Percentiles rank a stretch among this genome's conserved stretches.
Conservation (phyloP, 140 eudicot genomes). For the Eryngium alpinum region DNA sequence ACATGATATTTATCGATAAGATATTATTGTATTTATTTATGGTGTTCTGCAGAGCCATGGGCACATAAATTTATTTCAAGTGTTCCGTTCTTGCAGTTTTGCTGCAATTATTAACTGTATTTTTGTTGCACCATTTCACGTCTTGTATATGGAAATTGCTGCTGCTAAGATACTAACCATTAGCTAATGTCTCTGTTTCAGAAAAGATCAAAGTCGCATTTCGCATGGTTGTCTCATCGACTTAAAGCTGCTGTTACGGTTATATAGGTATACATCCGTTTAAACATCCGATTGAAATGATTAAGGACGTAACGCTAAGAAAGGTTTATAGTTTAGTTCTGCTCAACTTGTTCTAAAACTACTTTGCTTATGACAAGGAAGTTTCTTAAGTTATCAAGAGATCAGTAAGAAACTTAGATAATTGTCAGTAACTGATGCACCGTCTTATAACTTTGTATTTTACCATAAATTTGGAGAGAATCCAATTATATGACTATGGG, state of each 20-base stretch:
- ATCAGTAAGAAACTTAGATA: not conserved
- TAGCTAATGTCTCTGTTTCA: not conserved
- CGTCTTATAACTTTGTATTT: not conserved
- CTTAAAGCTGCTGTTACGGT: not conserved
- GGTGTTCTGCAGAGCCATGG: not conserved
- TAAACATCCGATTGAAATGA: no score
- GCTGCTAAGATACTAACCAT: not conserved
- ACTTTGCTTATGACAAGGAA: not conserved
- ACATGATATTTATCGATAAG: not conserved
- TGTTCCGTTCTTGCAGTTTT: not conserved
- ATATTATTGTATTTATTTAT: not conserved
- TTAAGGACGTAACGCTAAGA: no score
- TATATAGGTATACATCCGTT: not conserved
- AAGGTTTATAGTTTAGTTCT: no score
- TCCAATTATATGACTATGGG: not conserved
- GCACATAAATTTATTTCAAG: not conserved
- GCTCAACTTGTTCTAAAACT: not conserved
- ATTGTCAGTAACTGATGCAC: not conserved
- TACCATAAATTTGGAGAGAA: not conserved
- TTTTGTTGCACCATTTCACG: no score
- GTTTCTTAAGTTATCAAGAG: not conserved
- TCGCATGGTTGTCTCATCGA: not conserved
- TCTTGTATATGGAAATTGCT: not conserved
- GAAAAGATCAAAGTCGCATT: not conserved
- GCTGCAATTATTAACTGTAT: not conserved